Conservation (phyloP, 495 filamentous ascomycete genomes). For the Penicillium bialowiezense region DNA sequence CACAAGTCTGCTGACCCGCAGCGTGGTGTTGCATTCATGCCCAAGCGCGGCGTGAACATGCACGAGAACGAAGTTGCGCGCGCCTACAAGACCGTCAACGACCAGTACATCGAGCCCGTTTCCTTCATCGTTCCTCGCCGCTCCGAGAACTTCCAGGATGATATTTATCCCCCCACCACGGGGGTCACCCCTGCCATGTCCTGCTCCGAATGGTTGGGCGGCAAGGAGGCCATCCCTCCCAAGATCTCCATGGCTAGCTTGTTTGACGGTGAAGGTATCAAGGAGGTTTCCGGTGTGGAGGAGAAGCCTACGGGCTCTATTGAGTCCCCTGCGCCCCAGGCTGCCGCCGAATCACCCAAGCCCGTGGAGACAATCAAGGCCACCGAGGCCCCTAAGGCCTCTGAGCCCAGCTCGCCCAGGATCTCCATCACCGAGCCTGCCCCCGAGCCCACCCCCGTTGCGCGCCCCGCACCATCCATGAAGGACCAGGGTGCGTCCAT, state of each 20-base stretch:
- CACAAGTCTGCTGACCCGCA: constrained; percentile 95
- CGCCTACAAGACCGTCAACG: constrained; percentile 94
- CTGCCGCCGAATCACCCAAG: constrained; percentile 39
- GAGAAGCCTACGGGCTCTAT: constrained; percentile 56
- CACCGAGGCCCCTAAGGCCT: constrained; percentile 38
- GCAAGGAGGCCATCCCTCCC: constrained; percentile 76
- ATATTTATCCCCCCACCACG: constrained; percentile 85
- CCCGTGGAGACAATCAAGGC: constrained; percentile 26
- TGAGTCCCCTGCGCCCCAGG: constrained; percentile 42
- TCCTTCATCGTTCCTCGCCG: constrained; percentile 95
- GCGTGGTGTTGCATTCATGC: constrained; percentile 90
- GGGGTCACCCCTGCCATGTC: constrained; percentile 77
- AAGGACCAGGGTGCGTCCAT: constrained; percentile 84
- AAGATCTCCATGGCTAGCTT: constrained; percentile 92
- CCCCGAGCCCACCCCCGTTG: constrained; percentile 40
- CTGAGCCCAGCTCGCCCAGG: constrained; percentile 48
- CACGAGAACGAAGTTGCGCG: constrained; percentile 97
- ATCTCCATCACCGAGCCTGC: constrained; percentile 31
- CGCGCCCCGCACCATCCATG: constrained; percentile 62
- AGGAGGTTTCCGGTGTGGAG: constrained; percentile 65
- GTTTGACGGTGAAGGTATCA: constrained; percentile 76
- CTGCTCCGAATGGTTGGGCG: constrained; percentile 78
- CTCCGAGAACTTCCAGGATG: constrained; percentile 95
- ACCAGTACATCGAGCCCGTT: constrained; percentile 90
- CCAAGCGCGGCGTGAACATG: constrained; percentile 90